Evolutionary conservation across 495 filamentous ascomycete genomes (phyloP).

Genomic region (Tuber brumale): DNA sequence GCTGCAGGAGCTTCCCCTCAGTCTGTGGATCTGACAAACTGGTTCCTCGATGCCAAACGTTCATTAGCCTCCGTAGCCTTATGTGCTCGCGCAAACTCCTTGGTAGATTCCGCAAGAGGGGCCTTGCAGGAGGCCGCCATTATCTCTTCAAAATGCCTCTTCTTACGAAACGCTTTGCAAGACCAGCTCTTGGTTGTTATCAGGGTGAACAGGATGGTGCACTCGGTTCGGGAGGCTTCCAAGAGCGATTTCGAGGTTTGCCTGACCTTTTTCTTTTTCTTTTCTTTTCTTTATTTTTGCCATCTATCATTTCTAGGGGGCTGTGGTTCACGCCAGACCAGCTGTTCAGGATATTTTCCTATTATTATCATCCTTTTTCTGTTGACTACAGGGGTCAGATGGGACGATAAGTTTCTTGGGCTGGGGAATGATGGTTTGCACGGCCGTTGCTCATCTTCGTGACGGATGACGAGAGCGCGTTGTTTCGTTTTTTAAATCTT

Average conservation of each 20-base stretch:
- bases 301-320: background rate
- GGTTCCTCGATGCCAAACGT: constrained; percentile 75
- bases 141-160: constrained; percentile 67
- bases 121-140: constrained; percentile 75
- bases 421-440: background rate
- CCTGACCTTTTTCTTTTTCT: constrained; percentile 7
- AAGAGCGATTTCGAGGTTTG: constrained; percentile 52
- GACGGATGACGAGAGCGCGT: background rate
- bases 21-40: constrained; percentile 39
- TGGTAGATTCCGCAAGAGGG: constrained; percentile 67
- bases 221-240: constrained; percentile 26
- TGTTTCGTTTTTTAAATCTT: constrained; percentile 17
- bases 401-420: background rate
- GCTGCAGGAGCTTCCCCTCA: constrained; percentile 18
- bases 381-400: background rate
- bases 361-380: background rate
- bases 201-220: constrained; percentile 57
- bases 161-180: constrained; percentile 64
- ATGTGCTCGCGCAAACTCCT: constrained; percentile 80
- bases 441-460: background rate
- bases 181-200: constrained; percentile 65
- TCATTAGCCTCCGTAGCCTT: constrained; percentile 79
- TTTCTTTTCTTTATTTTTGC: background rate
- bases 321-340: constrained; percentile 2
- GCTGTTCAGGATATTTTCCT: background rate